Conservation (phyloP, 495 filamentous ascomycete species). For the Penicillium lividum region DNA sequence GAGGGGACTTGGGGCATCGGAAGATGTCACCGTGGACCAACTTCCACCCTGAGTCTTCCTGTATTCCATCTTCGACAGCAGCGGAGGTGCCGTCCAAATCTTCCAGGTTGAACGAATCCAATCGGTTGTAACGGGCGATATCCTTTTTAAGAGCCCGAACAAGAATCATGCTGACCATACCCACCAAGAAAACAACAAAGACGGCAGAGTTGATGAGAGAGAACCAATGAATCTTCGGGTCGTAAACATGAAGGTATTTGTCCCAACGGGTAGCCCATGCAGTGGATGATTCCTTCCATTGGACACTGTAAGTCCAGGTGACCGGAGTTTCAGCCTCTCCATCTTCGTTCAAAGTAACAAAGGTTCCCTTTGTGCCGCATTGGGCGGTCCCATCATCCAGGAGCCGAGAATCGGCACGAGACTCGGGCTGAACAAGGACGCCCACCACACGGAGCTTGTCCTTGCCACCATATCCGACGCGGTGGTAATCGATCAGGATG, state of each 20-base stretch:
- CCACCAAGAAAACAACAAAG: constrained; percentile 86
- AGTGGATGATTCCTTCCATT: constrained; percentile 75
- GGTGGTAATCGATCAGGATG: constrained; percentile 91
- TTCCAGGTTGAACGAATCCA: constrained; percentile 83
- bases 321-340: constrained; percentile 60
- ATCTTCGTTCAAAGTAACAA: constrained; percentile 64
- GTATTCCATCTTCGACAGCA: constrained; percentile 84
- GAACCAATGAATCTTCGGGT: constrained; percentile 98
- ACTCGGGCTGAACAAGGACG: constrained; percentile 79
- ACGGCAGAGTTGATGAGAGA: constrained; percentile 92
- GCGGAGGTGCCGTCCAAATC: constrained; percentile 73
- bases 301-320: constrained; percentile 87
- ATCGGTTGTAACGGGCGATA: constrained; percentile 90
- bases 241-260: constrained; percentile 92
- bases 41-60: constrained; percentile 99
- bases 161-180: constrained; percentile 87
- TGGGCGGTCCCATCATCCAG: constrained; percentile 57
- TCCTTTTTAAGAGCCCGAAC: constrained; percentile 86
- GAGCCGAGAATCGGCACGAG: constrained; percentile 59
- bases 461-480: constrained; percentile 54
- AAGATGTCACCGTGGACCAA: constrained; percentile 98
- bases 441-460: constrained; percentile 85
- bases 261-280: constrained; percentile 97
- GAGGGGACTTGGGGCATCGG: constrained; percentile 76
- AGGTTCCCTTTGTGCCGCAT: constrained; percentile 55